Conservation (phyloP, 345 rosid species). For the Isatis tinctoria region DNA sequence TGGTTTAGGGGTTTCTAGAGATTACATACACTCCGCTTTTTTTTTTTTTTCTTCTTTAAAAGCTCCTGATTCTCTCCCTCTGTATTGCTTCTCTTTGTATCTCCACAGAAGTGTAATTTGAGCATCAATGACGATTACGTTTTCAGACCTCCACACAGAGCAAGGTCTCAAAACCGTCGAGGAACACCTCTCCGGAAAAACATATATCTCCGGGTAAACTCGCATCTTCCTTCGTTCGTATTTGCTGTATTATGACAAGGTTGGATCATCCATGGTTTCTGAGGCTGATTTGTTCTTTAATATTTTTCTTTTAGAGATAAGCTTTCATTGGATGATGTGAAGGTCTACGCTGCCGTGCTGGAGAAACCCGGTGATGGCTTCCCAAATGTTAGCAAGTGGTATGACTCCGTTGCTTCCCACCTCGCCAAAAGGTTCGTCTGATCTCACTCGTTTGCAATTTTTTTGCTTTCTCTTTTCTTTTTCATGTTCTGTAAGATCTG, state of each 20-base stretch:
- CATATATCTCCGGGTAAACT: slow-evolving; percentile 62
- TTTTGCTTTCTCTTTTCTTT: neutral
- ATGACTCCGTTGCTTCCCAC: slow-evolving; percentile 50
- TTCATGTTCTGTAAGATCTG: neutral
- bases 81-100: neutral
- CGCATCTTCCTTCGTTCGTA: neutral
- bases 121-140: slow-evolving; percentile 52
- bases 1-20: slow-evolving; percentile 1
- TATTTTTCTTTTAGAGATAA: slow-evolving; percentile 30
- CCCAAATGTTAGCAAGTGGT: slow-evolving; percentile 76
- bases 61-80: neutral
- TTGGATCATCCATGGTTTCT: neutral
- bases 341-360: slow-evolving; percentile 70
- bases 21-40: neutral
- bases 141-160: slow-evolving; percentile 75
- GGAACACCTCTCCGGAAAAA: slow-evolving; percentile 57
- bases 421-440: slow-evolving; percentile 54
- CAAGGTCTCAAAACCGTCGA: slow-evolving; percentile 75
- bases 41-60: neutral
- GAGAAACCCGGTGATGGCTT: slow-evolving; percentile 53
- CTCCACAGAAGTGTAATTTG: neutral
- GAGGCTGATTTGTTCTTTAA: neutral
- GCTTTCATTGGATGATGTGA: slow-evolving; percentile 65
- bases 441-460: neutral
- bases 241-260: neutral